Conservation (phyloP, 192 early-diverging fungal species). For the Podochytrium sp. region DNA sequence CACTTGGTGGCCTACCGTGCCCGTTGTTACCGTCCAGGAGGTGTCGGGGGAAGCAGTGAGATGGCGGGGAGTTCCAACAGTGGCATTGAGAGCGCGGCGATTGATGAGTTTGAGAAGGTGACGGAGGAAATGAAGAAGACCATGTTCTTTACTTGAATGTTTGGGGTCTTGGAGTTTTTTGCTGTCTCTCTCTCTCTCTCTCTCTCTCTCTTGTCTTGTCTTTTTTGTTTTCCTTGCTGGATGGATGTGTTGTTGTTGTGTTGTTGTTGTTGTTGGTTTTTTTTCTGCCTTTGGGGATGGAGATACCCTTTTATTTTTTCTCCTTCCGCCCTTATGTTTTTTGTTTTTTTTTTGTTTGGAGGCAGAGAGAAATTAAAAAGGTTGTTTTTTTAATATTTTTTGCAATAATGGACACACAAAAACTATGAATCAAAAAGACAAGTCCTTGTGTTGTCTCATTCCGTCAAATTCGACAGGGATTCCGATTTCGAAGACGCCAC, state of each 20-base stretch:
- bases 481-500: too few relatives aligned
- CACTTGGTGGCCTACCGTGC: constrained; percentile 78
- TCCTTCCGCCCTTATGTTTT: background rate
- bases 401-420: background rate
- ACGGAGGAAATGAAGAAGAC: constrained; percentile 28
- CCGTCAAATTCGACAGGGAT: background rate
- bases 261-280: too few relatives aligned
- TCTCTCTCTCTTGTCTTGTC: background rate
- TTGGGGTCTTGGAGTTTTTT: background rate
- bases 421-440: too few relatives aligned
- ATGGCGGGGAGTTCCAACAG: background rate
- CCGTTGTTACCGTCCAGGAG: constrained; percentile 21
- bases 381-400: too few relatives aligned
- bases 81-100: background rate
- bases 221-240: background rate
- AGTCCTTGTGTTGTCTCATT: too few relatives aligned
- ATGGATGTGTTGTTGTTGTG: background rate
- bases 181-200: background rate
- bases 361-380: too few relatives aligned
- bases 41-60: background rate
- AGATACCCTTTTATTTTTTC: too few relatives aligned
- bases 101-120: constrained; percentile 19
- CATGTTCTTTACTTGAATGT: constrained; percentile 29
- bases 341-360: background rate
- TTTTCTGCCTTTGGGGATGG: too few relatives aligned